Conservation (phyloP, 78 protist genomes). For the Tieghemostelium lacteum region DNA sequence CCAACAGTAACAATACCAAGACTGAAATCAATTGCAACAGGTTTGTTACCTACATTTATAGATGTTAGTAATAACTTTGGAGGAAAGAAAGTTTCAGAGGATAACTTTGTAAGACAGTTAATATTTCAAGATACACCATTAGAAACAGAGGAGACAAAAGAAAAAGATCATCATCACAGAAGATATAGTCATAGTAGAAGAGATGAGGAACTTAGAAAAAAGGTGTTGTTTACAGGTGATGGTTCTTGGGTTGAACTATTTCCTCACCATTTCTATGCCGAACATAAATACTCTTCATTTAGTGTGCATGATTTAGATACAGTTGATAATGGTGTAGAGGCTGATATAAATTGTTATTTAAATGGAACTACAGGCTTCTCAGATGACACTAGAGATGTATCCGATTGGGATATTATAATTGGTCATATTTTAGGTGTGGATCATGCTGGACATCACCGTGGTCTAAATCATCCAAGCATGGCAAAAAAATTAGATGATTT, state of each 20-base stretch:
- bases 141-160: no score
- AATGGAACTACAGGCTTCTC: background rate
- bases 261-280: background rate
- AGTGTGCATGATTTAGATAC: background rate
- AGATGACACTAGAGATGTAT: background rate
- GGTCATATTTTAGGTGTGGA: slow-evolving; percentile 3
- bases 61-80: background rate
- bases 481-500: background rate
- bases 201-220: background rate
- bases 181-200: no score
- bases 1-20: background rate
- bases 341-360: no score
- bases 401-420: background rate
- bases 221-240: background rate
- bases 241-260: background rate
- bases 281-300: background rate
- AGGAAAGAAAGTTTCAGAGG: background rate
- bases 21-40: background rate
- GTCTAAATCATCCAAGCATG: background rate
- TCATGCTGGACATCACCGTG: background rate
- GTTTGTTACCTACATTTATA: background rate
- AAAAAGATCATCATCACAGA: no score
- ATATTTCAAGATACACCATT: no score
- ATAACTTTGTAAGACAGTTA: background rate
- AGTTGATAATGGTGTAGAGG: background rate